phyloP scores from a whole-genome alignment of 441 rosid genomes.

The Pelargonium citronellum region DNA sequence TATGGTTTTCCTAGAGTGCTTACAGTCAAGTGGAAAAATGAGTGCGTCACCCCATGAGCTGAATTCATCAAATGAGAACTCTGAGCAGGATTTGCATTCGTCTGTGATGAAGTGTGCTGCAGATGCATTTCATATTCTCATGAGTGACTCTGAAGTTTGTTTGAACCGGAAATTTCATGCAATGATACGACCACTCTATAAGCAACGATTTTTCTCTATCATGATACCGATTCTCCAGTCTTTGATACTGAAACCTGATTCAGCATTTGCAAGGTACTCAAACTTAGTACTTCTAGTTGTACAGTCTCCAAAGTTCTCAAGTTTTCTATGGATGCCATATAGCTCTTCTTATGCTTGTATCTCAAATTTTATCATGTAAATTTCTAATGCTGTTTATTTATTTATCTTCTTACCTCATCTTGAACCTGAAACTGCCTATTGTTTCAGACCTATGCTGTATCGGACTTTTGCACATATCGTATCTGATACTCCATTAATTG shows the following conservation, averaged over 20 bases:
- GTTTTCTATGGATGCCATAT: background rate
- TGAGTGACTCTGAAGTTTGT: slow-evolving; percentile 70
- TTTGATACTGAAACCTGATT: slow-evolving; percentile 44
- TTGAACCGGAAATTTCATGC: slow-evolving; percentile 69
- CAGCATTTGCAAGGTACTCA: slow-evolving; percentile 42
- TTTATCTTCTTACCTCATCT: background rate
- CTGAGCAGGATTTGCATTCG: slow-evolving; percentile 27
- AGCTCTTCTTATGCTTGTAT: background rate
- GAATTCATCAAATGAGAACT: slow-evolving; percentile 21
- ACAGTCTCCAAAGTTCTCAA: background rate
- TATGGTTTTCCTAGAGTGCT: slow-evolving; percentile 48
- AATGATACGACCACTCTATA: slow-evolving; percentile 72
- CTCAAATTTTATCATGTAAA: background rate
- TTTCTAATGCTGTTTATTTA: background rate
- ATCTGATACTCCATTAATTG: slow-evolving; percentile 56
- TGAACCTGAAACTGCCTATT: slow-evolving; percentile 14
- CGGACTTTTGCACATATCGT: slow-evolving; percentile 67
- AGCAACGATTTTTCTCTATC: slow-evolving; percentile 71
- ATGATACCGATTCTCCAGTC: slow-evolving; percentile 64
- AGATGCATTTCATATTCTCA: slow-evolving; percentile 72
- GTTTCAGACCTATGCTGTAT: slow-evolving; percentile 56
- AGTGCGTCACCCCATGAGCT: slow-evolving; percentile 23
- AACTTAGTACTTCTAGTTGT: background rate
- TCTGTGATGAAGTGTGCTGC: slow-evolving; percentile 59
- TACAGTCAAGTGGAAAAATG: slow-evolving; percentile 35